These are phyloP conservation scores for Zygoascus ofunaensis DNA, from an alignment of 805 yeast genomes.

Conservation along the genomic window DNA sequence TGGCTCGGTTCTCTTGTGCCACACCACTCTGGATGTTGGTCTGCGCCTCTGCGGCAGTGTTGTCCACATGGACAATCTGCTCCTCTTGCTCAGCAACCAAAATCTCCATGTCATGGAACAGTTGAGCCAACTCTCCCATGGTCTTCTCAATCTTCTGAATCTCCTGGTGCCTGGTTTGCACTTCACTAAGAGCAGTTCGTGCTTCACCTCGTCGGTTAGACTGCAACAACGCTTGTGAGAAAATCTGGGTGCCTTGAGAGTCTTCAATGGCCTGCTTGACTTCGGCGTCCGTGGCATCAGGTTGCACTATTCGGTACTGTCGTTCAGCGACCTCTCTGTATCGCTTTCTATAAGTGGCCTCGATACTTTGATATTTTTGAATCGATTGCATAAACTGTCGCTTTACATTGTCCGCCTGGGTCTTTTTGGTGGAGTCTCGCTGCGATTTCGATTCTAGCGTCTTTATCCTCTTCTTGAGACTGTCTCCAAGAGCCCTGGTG, in stretches of 20 bases:
- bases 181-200: conserved; percentile 88
- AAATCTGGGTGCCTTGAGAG: conserved; percentile 75
- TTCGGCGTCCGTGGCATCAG: conserved; percentile 56
- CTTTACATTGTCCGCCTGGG: conserved; percentile 85
- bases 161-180: conserved; percentile 91
- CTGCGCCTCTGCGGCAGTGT: conserved; percentile 75
- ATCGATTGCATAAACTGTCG: conserved; percentile 76
- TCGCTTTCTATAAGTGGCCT: conserved; percentile 75
- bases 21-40: conserved; percentile 89
- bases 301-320: conserved; percentile 69
- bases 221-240: conserved; percentile 65
- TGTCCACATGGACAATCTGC: conserved; percentile 71
- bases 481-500: conserved; percentile 66
- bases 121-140: conserved; percentile 89
- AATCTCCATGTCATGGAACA: conserved; percentile 93
- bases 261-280: conserved; percentile 80
- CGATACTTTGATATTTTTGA: conserved; percentile 78
- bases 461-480: conserved; percentile 69
- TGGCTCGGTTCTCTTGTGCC: conserved; percentile 88
- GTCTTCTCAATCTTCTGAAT: conserved; percentile 89
- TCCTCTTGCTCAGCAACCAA: conserved; percentile 93
- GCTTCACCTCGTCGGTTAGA: conserved; percentile 55
- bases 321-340: conserved; percentile 83
- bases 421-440: conserved; percentile 66
- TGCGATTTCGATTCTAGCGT: conserved; percentile 48